Evolutionary conservation across 371 early-diverging fungal species (phyloP).

Genomic region (Mucor irregularis): DNA sequence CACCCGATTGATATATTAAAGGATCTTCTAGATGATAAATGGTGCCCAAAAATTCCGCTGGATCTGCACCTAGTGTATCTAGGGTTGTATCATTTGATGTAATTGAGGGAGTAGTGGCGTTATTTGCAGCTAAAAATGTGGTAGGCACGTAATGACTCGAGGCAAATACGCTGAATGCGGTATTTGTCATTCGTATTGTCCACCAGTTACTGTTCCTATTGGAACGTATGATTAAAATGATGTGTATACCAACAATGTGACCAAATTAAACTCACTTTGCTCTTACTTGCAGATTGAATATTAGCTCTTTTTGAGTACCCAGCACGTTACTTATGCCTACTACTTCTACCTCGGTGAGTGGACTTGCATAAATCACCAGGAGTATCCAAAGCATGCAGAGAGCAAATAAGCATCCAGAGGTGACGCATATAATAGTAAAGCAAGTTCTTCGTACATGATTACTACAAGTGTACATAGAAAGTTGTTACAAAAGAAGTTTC

Average conservation of each 20-base stretch:
- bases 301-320: conserved; percentile 61
- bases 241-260: neutral
- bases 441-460: neutral
- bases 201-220: conserved; percentile 28
- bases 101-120: neutral
- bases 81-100: neutral
- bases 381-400: conserved; percentile 10
- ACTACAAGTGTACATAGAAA: neutral
- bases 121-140: neutral
- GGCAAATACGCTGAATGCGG: conserved; percentile 29
- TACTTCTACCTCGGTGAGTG: conserved; percentile 35
- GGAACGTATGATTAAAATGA: neutral
- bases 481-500: neutral
- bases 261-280: neutral
- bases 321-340: conserved; percentile 58
- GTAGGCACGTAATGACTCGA: conserved; percentile 29
- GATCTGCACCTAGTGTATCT: conserved; percentile 17
- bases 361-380: conserved; percentile 19
- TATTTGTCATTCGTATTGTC: conserved; percentile 26
- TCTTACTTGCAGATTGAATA: conserved; percentile 56
- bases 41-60: conserved; percentile 31
- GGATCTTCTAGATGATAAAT: conserved; percentile 30
- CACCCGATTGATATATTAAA: conserved; percentile 20
- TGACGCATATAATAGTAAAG: conserved; percentile 2
- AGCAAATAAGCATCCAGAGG: neutral